phyloP scores from a whole-genome alignment of 2,329 filamentous ascomycete species.

The Aspergillus alliaceus region DNA sequence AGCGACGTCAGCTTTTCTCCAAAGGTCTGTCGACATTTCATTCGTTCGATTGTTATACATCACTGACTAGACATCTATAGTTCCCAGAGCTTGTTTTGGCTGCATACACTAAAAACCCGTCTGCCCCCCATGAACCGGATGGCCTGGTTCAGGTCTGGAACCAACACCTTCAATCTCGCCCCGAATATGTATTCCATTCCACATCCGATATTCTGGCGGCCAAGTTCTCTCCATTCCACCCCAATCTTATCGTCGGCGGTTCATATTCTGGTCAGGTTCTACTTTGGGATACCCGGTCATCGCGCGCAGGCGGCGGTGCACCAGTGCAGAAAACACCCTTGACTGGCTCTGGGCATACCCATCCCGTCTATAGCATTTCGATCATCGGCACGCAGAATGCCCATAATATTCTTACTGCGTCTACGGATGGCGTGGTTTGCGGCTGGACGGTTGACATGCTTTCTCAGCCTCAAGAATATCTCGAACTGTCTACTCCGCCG shows the following conservation, averaged over 20 bases:
- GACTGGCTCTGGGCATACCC: slow-evolving; percentile 91
- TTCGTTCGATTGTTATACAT: neutral
- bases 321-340: slow-evolving; percentile 96
- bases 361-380: slow-evolving; percentile 92
- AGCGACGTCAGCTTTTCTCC: slow-evolving; percentile 93
- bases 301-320: slow-evolving; percentile 63
- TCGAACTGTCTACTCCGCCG: slow-evolving; percentile 81
- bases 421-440: slow-evolving; percentile 93
- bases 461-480: slow-evolving; percentile 89
- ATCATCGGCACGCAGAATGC: slow-evolving; percentile 98
- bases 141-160: slow-evolving; percentile 98
- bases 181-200: slow-evolving; percentile 95
- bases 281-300: slow-evolving; percentile 92
- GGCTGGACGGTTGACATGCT: slow-evolving; percentile 99
- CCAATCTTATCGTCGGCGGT: slow-evolving; percentile 91
- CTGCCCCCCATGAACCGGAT: slow-evolving; percentile 89
- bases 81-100: slow-evolving; percentile 90
- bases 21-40: slow-evolving; percentile 56
- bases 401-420: slow-evolving; percentile 97
- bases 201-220: slow-evolving; percentile 94
- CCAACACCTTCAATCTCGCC: slow-evolving; percentile 85
- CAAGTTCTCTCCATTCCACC: slow-evolving; percentile 98
- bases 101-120: slow-evolving; percentile 95
- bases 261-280: slow-evolving; percentile 96
- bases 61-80: slow-evolving; percentile 32